phyloP scores from a whole-genome alignment of 352 stramenopile genomes.

The Phytopythium cucurbitacearum region DNA sequence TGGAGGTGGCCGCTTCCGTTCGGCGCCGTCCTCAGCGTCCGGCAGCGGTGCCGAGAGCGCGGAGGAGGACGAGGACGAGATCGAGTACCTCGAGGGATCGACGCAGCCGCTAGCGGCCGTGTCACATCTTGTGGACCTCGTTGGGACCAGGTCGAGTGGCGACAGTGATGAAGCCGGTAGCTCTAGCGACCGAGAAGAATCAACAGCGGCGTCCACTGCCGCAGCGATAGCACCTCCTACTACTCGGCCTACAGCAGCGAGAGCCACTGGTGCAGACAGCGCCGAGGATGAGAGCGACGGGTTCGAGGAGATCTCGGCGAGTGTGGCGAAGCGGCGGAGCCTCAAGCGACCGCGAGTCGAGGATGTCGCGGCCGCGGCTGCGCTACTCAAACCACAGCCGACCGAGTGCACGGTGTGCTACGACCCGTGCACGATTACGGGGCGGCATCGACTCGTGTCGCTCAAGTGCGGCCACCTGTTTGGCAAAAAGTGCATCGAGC shows the following conservation, averaged over 20 bases:
- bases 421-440: constrained; percentile 53
- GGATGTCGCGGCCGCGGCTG: constrained; percentile 11
- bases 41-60: no score
- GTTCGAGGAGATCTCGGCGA: background rate
- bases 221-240: background rate
- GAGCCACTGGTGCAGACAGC: background rate
- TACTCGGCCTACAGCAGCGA: background rate
- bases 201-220: no score
- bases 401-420: constrained; percentile 79
- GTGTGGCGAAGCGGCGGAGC: constrained; percentile 11
- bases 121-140: no score
- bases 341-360: constrained; percentile 22
- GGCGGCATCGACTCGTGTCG: constrained; percentile 62
- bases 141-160: no score
- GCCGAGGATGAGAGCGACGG: constrained; percentile 3
- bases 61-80: no score
- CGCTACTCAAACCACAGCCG: constrained; percentile 32
- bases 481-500: constrained; percentile 65
- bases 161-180: no score
- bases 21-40: no score
- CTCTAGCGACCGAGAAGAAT: no score
- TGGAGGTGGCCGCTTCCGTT: no score
- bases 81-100: no score
- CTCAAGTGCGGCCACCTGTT: constrained; percentile 78
- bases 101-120: no score